Base-by-base conservation (phyloP, 2,329 filamentous ascomycete species). In the Beauveria sp. region DNA sequence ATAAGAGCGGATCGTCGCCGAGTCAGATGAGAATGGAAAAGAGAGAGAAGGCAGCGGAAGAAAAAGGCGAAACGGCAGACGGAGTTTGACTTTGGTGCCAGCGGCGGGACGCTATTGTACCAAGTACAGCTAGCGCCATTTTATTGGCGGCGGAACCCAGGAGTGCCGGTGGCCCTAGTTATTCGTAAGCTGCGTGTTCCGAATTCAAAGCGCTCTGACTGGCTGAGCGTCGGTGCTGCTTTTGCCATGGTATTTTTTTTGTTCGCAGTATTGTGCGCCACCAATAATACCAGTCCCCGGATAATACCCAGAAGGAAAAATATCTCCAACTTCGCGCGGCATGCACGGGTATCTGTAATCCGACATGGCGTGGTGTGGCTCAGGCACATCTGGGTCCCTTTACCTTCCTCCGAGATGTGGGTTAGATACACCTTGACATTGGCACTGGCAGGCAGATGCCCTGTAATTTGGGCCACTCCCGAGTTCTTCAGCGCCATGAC, bases 201-300 rank as follows among this genome's bases (percentile, higher is more conserved):
- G 28, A 59, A 59, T 59, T 54, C 26, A n/a, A 26, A 26, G 20
- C n/a, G 26, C 48, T 40, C 40, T 59, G 57, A 59, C n/a, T 59
- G 57, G 57, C 41, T 59, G 50, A 26, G 5, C 1, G 5, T 22
- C 9, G 22, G 5, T 34, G 40, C 48, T 20, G 40, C 47, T 40
- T 57, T 40, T 40, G 7, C 28, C 4, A 3, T 24, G 22, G 22
- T 24, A 24, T 3, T 24, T 24, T 3, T 22, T 22, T 22, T 24
- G 3, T 30, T 12, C 3, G 30, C 30, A 10, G 34, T 37, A 5
- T 37, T 37, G 34, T 16, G 12, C 34, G 24, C 26, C 24, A 18
- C 4, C 40, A 16, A 12, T 22, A 18, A 24, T 18, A 48, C 14
- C 14, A 24, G 10, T 22, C 10, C 44, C 9, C 5, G 10, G 44